phyloP scores from a whole-genome alignment of 2,329 filamentous ascomycete genomes.

The Talaromyces islandicus region DNA sequence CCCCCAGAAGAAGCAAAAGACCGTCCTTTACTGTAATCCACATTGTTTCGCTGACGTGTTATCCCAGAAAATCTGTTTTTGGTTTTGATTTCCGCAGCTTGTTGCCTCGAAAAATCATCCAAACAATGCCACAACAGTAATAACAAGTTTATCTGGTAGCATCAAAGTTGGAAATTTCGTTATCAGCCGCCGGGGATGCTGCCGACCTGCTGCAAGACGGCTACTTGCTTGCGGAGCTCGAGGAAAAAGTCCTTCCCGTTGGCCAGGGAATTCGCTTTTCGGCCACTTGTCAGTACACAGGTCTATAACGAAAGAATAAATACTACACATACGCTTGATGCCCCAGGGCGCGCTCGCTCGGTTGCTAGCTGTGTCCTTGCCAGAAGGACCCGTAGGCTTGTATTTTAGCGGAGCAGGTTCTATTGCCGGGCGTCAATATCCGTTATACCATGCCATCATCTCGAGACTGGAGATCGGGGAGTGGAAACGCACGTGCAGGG shows the following conservation, averaged over 20 bases:
- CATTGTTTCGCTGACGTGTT: not conserved
- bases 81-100: not conserved
- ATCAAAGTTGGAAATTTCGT: not conserved
- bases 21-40: not conserved
- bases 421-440: constrained; percentile 8
- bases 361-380: constrained; percentile 29
- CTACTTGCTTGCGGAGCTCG: constrained; percentile 43
- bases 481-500: constrained; percentile 22
- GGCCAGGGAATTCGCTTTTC: constrained; percentile 42
- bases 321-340: constrained; percentile 35
- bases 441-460: not conserved
- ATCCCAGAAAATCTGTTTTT: not conserved
- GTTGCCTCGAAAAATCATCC: not conserved
- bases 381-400: constrained; percentile 24
- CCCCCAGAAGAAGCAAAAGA: not conserved
- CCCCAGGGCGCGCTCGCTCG: constrained; percentile 38
- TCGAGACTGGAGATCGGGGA: not conserved
- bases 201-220: constrained; percentile 31
- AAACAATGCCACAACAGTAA: not conserved
- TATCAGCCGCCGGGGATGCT: constrained; percentile 30
- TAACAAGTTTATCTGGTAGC: not conserved
- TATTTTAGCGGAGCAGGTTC: constrained; percentile 32
- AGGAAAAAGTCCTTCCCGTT: constrained; percentile 46
- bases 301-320: not conserved
- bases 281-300: constrained; percentile 5